phyloP scores from a whole-genome alignment of 345 rosid genomes.

The Populus deltoides region DNA sequence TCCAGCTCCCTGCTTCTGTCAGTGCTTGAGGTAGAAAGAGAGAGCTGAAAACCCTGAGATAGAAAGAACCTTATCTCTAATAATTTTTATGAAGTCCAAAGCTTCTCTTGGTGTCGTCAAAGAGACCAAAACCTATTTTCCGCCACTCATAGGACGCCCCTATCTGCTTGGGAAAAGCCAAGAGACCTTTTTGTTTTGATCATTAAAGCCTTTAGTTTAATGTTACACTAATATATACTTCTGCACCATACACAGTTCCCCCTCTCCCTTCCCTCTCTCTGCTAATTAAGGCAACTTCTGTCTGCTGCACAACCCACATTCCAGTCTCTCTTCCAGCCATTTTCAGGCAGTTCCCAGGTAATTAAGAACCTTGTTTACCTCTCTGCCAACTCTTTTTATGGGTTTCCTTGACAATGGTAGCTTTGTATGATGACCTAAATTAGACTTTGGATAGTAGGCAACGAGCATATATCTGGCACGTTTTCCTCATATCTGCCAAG shows the following conservation, averaged over 20 bases:
- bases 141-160: conserved; percentile 76
- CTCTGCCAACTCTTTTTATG: background rate
- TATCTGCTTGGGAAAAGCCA: conserved; percentile 71
- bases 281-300: background rate
- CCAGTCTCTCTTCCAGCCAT: conserved; percentile 21
- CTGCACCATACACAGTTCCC: conserved; percentile 11
- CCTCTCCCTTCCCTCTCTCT: background rate
- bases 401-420: background rate
- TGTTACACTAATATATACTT: background rate
- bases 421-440: background rate
- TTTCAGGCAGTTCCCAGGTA: conserved; percentile 34
- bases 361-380: conserved; percentile 14
- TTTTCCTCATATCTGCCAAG: background rate
- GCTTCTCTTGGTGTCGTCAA: conserved; percentile 35
- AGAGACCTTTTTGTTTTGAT: conserved; percentile 11
- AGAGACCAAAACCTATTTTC: conserved; percentile 42
- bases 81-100: conserved; percentile 21
- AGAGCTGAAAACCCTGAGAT: background rate
- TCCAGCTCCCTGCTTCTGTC: background rate
- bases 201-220: background rate
- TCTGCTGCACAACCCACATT: conserved; percentile 14
- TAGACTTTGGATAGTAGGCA: background rate
- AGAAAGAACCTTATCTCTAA: conserved; percentile 29
- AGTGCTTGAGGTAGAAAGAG: background rate
- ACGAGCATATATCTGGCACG: background rate